A percentile compares a stretch with the other conserved stretches of the same genome.
Evolutionary conservation across 2,329 filamentous ascomycete genomes (phyloP).

Genomic region (Parastagonospora avenae): DNA sequence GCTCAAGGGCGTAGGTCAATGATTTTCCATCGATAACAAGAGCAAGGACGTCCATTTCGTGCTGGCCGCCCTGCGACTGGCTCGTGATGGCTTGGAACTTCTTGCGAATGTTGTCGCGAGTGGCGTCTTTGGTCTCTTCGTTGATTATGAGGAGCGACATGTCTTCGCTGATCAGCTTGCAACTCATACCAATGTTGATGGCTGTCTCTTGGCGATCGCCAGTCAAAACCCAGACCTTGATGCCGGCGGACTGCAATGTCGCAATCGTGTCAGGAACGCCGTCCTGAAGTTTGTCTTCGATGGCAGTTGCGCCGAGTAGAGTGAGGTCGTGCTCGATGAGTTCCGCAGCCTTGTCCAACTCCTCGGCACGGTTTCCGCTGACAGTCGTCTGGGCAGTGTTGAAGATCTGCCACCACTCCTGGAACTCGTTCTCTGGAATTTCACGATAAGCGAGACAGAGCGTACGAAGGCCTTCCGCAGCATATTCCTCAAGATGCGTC

Average conservation of each 20-base stretch:
- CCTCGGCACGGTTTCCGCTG: conserved; percentile 87
- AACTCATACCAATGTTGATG: conserved; percentile 99
- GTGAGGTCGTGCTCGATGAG: conserved; percentile 92
- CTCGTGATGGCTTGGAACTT: conserved; percentile 89
- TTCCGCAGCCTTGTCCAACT: conserved; percentile 96
- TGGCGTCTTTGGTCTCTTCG: conserved; percentile 79
- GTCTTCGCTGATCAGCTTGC: conserved; percentile 96
- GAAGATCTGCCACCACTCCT: conserved; percentile 84
- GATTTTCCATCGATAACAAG: conserved; percentile 96
- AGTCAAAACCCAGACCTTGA: conserved; percentile 98
- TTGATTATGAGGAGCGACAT: conserved; percentile 98
- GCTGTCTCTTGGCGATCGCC: conserved; percentile 98
- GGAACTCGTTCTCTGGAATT: conserved; percentile 84
- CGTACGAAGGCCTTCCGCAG: conserved; percentile 91
- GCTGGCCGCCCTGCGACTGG: conserved; percentile 73
- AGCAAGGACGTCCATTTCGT: conserved; percentile 82
- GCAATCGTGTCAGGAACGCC: conserved; percentile 98
- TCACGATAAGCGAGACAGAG: conserved; percentile 95
- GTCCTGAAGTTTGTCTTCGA: conserved; percentile 95
- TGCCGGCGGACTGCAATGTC: conserved; percentile 92
- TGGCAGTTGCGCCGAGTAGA: conserved; percentile 91
- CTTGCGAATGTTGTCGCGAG: conserved; percentile 87
- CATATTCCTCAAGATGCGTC: conserved; percentile 97
- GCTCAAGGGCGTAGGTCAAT: conserved; percentile 89
- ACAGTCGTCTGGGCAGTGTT: conserved; percentile 89